Evolutionary conservation across 768 basidiomycete genomes (phyloP).

Genomic region (Phaeotremella skinneri): DNA sequence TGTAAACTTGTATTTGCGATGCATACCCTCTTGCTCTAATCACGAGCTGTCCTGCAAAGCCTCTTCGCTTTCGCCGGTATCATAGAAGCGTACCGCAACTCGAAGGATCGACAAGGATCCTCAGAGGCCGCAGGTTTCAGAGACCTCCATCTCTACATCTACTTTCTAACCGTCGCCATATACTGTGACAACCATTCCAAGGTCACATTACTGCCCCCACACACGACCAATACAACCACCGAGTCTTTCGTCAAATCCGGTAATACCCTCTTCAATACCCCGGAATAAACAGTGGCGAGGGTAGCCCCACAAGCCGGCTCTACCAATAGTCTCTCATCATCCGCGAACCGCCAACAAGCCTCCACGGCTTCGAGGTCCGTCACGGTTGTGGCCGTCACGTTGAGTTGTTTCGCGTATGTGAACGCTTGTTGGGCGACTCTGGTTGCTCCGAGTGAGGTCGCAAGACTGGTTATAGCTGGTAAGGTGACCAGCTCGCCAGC

Average conservation of each 20-base stretch:
- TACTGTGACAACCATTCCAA: conserved; percentile 23
- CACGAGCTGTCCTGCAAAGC: too few relatives aligned
- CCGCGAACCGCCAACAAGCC: conserved; percentile 33
- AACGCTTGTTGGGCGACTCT: conserved; percentile 24
- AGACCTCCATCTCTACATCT: not conserved
- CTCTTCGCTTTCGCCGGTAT: too few relatives aligned
- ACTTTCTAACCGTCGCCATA: not conserved
- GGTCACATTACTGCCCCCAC: conserved; percentile 34
- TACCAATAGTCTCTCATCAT: conserved; percentile 35
- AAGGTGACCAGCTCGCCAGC: conserved; percentile 26
- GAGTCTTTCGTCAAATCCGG: conserved; percentile 9
- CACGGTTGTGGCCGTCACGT: conserved; percentile 19
- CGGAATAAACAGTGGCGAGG: conserved; percentile 26
- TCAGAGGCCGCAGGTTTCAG: too few relatives aligned
- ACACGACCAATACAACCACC: conserved; percentile 34
- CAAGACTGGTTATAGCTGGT: conserved; percentile 39
- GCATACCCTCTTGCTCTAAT: too few relatives aligned
- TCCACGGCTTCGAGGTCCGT: conserved; percentile 26
- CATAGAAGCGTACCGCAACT: too few relatives aligned
- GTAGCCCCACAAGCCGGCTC: conserved; percentile 41
- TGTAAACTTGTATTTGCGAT: too few relatives aligned
- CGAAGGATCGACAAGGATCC: too few relatives aligned
- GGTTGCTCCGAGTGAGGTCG: conserved; percentile 39
- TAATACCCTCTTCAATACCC: conserved; percentile 14
- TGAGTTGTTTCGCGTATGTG: conserved; percentile 12